These are phyloP conservation scores for Geranomyces variabilis DNA, from an alignment of 192 early-diverging fungal species.

Conservation along the genomic window DNA sequence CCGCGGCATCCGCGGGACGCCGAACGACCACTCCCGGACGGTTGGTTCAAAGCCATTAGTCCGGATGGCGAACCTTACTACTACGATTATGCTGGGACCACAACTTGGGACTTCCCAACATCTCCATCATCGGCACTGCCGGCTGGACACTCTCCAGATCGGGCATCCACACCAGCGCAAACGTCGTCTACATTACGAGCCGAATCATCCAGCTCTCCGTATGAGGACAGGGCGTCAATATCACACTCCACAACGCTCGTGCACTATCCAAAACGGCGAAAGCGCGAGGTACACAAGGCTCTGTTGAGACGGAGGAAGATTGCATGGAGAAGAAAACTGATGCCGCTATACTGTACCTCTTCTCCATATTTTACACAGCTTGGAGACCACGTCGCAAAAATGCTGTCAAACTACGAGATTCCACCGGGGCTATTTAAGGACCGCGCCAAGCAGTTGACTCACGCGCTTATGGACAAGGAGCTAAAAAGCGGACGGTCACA, in stretches of 20 bases:
- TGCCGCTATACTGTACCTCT: background rate
- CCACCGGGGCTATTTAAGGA: slow-evolving; percentile 53
- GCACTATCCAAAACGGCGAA: slow-evolving; percentile 14
- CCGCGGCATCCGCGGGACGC: too few relatives aligned
- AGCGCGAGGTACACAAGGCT: slow-evolving; percentile 17
- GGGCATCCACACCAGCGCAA: background rate
- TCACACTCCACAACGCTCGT: too few relatives aligned
- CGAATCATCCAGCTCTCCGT: slow-evolving; percentile 1
- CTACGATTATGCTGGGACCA: slow-evolving; percentile 31
- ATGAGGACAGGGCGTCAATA: slow-evolving; percentile 26
- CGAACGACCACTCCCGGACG: slow-evolving; percentile 28
- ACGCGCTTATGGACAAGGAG: slow-evolving; percentile 48
- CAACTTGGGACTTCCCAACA: background rate
- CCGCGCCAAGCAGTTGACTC: slow-evolving; percentile 45
- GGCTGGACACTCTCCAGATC: background rate
- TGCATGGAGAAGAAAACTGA: background rate
- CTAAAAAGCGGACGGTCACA: slow-evolving; percentile 8
- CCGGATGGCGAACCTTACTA: slow-evolving; percentile 42
- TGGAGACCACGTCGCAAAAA: slow-evolving; percentile 44
- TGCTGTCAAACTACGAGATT: slow-evolving; percentile 44
- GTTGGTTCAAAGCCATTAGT: slow-evolving; percentile 34
- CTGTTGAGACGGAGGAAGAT: too few relatives aligned
- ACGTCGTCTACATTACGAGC: background rate
- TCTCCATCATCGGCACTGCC: background rate
- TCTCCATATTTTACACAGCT: slow-evolving; percentile 34